A percentile compares a stretch with the other conserved stretches of the same genome.
Conservation (phyloP, 2,329 filamentous ascomycete species). For the Dothistroma septosporum region DNA sequence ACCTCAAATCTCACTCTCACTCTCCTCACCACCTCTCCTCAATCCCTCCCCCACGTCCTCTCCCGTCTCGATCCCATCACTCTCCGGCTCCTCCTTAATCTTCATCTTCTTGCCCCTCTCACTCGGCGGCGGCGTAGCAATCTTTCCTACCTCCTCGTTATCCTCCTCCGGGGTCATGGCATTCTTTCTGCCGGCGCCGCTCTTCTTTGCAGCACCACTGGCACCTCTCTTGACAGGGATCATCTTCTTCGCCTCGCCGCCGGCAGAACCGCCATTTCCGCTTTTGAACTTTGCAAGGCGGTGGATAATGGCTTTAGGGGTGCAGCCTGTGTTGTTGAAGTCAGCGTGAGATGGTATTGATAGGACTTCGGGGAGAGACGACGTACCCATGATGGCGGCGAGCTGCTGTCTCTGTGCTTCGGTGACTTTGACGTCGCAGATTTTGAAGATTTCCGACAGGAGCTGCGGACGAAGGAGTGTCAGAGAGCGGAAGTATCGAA, state of each 20-base stretch:
- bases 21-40: background rate
- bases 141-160: background rate
- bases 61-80: conserved; percentile 23
- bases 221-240: no score
- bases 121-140: background rate
- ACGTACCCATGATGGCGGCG: conserved; percentile 29
- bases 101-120: conserved; percentile 4
- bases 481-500: background rate
- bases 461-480: conserved; percentile 21
- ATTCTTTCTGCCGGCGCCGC: background rate
- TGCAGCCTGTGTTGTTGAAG: conserved; percentile 25
- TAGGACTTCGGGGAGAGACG: conserved; percentile 3
- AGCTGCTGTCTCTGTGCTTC: conserved; percentile 21
- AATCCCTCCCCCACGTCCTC: conserved; percentile 24
- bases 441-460: conserved; percentile 27
- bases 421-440: conserved; percentile 31
- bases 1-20: conserved; percentile 8
- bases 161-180: background rate
- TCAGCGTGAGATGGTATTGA: background rate
- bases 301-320: conserved; percentile 33
- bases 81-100: conserved; percentile 9
- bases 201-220: background rate
- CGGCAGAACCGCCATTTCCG: background rate
- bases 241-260: background rate
- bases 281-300: conserved; percentile 28